Base-by-base conservation (phyloP, 805 yeast genomes). In the Barnettozyma pratensis region DNA sequence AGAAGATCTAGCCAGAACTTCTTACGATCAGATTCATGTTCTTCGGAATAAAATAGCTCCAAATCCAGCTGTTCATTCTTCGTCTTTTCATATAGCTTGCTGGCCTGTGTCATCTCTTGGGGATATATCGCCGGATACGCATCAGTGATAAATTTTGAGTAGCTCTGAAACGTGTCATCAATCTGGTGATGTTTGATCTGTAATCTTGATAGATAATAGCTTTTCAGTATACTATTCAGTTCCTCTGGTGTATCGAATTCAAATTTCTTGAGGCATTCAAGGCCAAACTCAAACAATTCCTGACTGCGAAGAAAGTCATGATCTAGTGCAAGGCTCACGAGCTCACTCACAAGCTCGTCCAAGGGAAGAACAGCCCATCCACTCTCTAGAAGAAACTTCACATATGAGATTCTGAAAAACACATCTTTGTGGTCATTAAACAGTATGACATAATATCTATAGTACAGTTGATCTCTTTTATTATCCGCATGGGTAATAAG, bases 91-190 rank as follows among this genome's bases (percentile, higher is more conserved):
- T 68, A 66, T 0, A 67, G 45, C 29, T 59, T 61, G 40, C 66
- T 66, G 1, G 76, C 77, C 0, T 45, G n/a, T 6, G 54, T 46
- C 73, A 80, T 70, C 26, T 62, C 59, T 0, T 45, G 37, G 1
- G 64, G 66, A 50, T 77, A 77, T 4, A 63, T 42, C 1, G 54
- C 55, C 0, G 60, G 45, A 26, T 54, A 60, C 41, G 65, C 38
- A 3, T 47, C 36, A 0, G 79, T 63, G 2, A 77, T 63, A 46
- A 76, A 74, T 1, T 59, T 28, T 1, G 81, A 77, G 40, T 65
- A 70, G 1, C 61, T 60, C 8, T 65, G 58, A 54, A 66, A 72
- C 0, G 80, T 70, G 0, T 68, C 66, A 4, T 73, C 75, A 7
- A 77, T 47, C 3, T 61, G 54, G 1, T 55, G 48, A 57, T 76